Percentiles rank a stretch among this genome's conserved stretches.
Conservation (phyloP, 2,329 filamentous ascomycete genomes). For the Sarocladium oryzae region DNA sequence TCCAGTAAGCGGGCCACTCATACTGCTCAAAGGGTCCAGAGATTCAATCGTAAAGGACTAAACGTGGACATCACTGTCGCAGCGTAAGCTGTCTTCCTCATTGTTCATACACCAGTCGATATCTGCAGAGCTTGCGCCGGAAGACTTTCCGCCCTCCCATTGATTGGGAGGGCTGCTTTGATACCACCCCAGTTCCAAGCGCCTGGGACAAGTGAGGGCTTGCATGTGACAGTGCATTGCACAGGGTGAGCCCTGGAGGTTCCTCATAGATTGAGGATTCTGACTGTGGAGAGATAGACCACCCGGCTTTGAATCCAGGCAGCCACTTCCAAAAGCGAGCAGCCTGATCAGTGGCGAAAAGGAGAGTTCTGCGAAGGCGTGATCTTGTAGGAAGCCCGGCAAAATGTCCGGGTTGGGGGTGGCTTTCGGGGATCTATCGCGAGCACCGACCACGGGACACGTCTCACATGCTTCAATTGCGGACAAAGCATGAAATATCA, state of each 20-base stretch:
- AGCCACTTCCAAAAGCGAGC: background rate
- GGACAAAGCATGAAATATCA: no score
- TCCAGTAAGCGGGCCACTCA: slow-evolving; percentile 7
- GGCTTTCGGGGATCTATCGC: no score
- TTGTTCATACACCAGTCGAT: background rate
- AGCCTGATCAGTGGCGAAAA: background rate
- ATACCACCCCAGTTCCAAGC: slow-evolving; percentile 4
- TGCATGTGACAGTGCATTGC: slow-evolving; percentile 1
- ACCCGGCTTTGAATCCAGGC: background rate
- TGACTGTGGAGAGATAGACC: background rate
- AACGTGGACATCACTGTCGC: background rate
- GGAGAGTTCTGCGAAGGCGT: background rate
- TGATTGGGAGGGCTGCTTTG: background rate
- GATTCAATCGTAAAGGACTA: background rate
- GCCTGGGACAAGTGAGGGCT: background rate
- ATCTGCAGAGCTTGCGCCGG: background rate
- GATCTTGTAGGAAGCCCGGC: background rate
- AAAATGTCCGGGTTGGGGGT: background rate
- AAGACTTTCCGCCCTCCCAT: background rate
- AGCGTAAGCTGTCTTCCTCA: no score
- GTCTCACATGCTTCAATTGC: no score
- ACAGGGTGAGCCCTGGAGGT: no score
- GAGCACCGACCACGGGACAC: no score
- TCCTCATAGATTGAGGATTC: no score
- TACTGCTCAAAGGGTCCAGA: background rate